phyloP scores from a whole-genome alignment of 225 moss, liverwort and hornwort genomes.

The Neckera pumila region DNA sequence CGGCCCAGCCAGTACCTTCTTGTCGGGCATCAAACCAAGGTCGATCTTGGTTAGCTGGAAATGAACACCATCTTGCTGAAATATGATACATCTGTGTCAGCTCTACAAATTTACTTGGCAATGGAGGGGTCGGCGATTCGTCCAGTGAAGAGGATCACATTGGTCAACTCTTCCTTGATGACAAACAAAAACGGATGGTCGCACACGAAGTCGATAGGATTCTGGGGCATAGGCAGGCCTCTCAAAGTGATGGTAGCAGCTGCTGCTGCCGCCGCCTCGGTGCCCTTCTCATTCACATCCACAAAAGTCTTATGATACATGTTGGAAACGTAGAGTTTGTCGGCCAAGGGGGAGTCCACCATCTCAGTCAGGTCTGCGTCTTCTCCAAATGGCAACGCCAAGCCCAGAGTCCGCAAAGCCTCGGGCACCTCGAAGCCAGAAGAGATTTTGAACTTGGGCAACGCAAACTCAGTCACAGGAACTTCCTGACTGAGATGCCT shows the following conservation, averaged over 20 bases:
- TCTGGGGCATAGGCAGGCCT: constrained; percentile 30
- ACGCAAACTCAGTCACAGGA: constrained; percentile 41
- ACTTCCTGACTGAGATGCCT: constrained; percentile 43
- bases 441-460: constrained; percentile 80
- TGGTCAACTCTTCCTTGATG: constrained; percentile 76
- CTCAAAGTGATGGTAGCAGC: constrained; percentile 32
- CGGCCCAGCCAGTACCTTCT: not conserved
- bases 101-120: constrained; percentile 4
- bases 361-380: constrained; percentile 75
- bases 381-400: constrained; percentile 44
- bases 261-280: constrained; percentile 57
- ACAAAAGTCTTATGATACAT: constrained; percentile 79
- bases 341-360: constrained; percentile 22
- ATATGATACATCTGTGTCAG: not conserved
- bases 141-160: constrained; percentile 67
- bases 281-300: constrained; percentile 82
- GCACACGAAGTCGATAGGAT: constrained; percentile 60
- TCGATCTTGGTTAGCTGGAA: not conserved
- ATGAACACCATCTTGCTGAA: not conserved
- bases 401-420: constrained; percentile 47
- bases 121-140: constrained; percentile 54
- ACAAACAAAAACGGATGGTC: constrained; percentile 89
- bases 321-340: constrained; percentile 51
- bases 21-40: not conserved
- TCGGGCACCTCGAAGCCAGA: constrained; percentile 58